These are phyloP conservation scores for Lathyrus aphaca DNA, from an alignment of 306 rosid species.

Conservation along the genomic window DNA sequence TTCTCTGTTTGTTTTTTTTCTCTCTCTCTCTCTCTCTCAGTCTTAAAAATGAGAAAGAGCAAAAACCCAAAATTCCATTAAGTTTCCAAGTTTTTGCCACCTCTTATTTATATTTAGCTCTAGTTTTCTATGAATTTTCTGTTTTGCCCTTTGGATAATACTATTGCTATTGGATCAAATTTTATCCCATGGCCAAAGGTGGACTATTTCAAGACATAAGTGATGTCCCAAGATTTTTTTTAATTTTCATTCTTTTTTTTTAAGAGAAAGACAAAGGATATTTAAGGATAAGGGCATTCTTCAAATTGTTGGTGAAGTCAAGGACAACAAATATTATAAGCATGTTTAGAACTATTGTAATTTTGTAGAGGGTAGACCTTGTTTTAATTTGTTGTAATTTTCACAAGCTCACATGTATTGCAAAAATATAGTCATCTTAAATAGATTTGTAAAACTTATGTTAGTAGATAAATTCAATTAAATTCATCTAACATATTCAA, in stretches of 20 bases:
- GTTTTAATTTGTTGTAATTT: too few relatives aligned
- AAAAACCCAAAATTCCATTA: slow-evolving; percentile 30
- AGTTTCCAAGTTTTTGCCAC: slow-evolving; percentile 33
- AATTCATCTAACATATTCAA: too few relatives aligned
- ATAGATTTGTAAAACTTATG: too few relatives aligned
- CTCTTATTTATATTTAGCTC: slow-evolving; percentile 35
- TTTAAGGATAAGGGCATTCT: too few relatives aligned
- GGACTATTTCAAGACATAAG: slow-evolving; percentile 21
- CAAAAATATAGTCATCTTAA: too few relatives aligned
- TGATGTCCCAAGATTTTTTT: neutral
- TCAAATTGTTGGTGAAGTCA: too few relatives aligned
- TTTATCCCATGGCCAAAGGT: neutral
- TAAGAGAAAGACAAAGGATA: neutral
- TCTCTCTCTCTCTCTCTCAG: neutral
- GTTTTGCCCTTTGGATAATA: slow-evolving; percentile 33
- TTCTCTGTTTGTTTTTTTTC: slow-evolving; percentile 6
- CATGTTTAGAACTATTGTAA: too few relatives aligned
- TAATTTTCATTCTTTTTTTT: neutral
- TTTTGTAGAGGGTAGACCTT: too few relatives aligned
- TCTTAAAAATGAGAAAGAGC: slow-evolving; percentile 31
- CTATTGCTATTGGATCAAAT: slow-evolving; percentile 35
- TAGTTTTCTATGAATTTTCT: neutral
- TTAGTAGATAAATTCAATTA: too few relatives aligned
- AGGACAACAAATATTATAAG: too few relatives aligned
- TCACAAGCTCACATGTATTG: too few relatives aligned